phyloP scores from a whole-genome alignment of 108 stramenopile genomes.

The Conticribra guillardii region DNA sequence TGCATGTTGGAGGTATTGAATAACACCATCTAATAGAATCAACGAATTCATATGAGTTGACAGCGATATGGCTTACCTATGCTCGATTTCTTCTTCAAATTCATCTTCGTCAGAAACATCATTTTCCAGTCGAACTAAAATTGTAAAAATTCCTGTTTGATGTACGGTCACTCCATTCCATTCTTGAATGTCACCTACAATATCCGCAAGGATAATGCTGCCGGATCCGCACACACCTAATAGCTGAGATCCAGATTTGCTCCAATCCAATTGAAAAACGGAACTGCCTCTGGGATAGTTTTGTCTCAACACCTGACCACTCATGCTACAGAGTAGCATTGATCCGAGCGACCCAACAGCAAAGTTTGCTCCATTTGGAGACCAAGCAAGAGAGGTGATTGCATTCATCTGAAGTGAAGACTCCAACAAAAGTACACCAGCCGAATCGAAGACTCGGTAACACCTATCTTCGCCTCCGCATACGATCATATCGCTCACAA shows the following conservation, averaged over 20 bases:
- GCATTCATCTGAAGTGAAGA: slow-evolving; percentile 52
- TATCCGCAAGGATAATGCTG: neutral
- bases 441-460: slow-evolving; percentile 60
- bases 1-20: neutral
- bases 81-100: neutral
- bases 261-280: slow-evolving; percentile 50
- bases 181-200: slow-evolving; percentile 18
- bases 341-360: slow-evolving; percentile 62
- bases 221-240: slow-evolving; percentile 54
- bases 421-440: slow-evolving; percentile 51
- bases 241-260: slow-evolving; percentile 51
- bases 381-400: slow-evolving; percentile 63
- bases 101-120: neutral
- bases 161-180: slow-evolving; percentile 48
- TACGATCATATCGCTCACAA: slow-evolving; percentile 46
- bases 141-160: neutral
- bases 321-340: slow-evolving; percentile 63
- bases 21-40: neutral
- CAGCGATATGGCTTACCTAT: neutral
- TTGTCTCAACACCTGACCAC: neutral
- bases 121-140: neutral
- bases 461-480: slow-evolving; percentile 68
- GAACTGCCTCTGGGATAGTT: slow-evolving; percentile 44
- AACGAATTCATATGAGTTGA: neutral
- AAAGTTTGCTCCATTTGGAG: slow-evolving; percentile 58